Evolutionary conservation across 148 eudicot genomes (phyloP).

Genomic region (Fallopia convolvulus): DNA sequence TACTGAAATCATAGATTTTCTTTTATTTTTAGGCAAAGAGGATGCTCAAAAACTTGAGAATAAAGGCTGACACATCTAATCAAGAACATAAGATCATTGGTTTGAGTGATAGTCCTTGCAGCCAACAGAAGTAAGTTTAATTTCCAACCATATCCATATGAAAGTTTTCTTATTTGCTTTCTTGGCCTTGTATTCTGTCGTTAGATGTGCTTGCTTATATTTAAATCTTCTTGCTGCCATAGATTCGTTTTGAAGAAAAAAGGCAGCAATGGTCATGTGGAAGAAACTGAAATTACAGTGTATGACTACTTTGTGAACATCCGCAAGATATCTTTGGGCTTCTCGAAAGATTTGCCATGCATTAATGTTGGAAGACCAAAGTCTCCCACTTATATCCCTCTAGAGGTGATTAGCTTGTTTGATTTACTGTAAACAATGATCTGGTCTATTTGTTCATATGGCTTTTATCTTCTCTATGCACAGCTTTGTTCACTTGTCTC

Average conservation of each 20-base stretch:
- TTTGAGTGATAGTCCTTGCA: constrained; percentile 33
- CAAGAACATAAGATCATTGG: constrained; percentile 78
- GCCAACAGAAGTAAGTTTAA: constrained; percentile 34
- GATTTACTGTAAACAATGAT: background rate
- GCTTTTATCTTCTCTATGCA: background rate
- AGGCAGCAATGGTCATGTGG: constrained; percentile 39
- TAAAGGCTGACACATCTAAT: constrained; percentile 60
- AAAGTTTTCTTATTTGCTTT: too few relatives aligned
- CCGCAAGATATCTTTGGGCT: constrained; percentile 58
- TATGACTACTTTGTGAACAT: constrained; percentile 74
- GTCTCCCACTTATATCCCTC: constrained; percentile 67
- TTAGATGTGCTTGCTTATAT: background rate
- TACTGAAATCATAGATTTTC: background rate
- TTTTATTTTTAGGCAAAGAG: constrained; percentile 16
- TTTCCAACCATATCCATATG: too few relatives aligned
- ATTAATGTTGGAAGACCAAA: constrained; percentile 93
- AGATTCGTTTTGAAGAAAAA: constrained; percentile 74
- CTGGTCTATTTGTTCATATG: background rate
- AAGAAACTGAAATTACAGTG: constrained; percentile 54
- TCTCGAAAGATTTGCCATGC: constrained; percentile 82
- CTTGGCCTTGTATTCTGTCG: too few relatives aligned
- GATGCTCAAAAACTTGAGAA: constrained; percentile 65
- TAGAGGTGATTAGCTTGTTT: constrained; percentile 46
- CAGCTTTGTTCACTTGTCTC: constrained; percentile 80
- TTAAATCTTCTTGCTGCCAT: constrained; percentile 10